Base-by-base conservation (phyloP, 225 moss, liverwort and hornwort genomes). In the Sphagnum contortum region DNA sequence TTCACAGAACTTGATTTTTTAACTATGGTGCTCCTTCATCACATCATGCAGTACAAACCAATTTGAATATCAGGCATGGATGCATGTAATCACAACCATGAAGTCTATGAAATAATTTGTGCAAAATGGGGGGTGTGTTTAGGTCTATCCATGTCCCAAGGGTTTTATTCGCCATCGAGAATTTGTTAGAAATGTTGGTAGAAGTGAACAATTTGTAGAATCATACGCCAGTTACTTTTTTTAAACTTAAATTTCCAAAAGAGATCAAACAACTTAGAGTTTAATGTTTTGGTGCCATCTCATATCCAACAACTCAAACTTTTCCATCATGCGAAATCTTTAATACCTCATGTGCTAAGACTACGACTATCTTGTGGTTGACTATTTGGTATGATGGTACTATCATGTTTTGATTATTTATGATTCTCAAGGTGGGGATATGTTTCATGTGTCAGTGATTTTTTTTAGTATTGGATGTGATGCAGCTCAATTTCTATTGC, bases 101-200 rank as follows among this genome's bases (percentile, higher is more conserved):
- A 5, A 11, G 3, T 12, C 5, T 57, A 11, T 12, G 57, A 57
- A 0, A 14, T 11, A 57, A 57, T 14, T 57, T 12, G 5, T 5
- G 14, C 5, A 57, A 12, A 57, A 12, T 57, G 14, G 57, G 12
- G 12, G 0, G 3, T 12, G 3, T 57, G 9, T 69, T 64, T 84
- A 95, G 89, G 51, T 96, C 47, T 96, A 90, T 70, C 95, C 95
- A 12, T 96, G 95, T 63, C 95, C 95, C 4, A 96, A 96, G 73
- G 90, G 95, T 57, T 96, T 90, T 8, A 63, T 83, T 50, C 67
- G 88, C 66, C 90, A 96, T 72, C 83, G 92, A 12, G 79, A 90
- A 55, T 85, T 92, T 59, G 92, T 96, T 58, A 84, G 80, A 52
- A 78, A 60, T 64, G 81, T 71, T 73, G 92, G 95, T 71, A 88